These are phyloP conservation scores for Anethum foeniculum DNA, from an alignment of 140 eudicot genomes.

Conservation along the genomic window DNA sequence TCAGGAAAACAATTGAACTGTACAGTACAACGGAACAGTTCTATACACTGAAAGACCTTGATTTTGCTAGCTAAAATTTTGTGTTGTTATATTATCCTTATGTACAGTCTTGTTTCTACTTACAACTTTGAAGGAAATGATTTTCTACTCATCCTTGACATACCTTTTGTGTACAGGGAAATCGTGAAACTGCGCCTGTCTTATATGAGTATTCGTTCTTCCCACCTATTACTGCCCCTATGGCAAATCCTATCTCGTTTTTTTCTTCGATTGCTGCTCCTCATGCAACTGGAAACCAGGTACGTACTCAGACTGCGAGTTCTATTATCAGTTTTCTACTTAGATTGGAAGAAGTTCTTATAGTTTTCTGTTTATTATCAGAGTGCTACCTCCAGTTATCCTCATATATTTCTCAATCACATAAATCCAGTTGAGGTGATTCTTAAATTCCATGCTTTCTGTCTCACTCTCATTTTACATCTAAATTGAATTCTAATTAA, in stretches of 20 bases:
- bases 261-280: background rate
- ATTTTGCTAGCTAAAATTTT: background rate
- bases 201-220: background rate
- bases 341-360: background rate
- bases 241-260: background rate
- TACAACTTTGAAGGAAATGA: background rate
- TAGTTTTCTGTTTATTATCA: background rate
- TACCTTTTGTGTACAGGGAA: background rate
- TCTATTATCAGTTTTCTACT: background rate
- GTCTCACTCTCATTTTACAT: background rate
- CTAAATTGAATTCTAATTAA: background rate
- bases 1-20: background rate
- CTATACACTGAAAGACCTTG: background rate
- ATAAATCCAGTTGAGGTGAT: background rate
- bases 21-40: background rate
- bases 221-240: background rate
- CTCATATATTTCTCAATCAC: background rate
- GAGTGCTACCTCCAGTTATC: background rate
- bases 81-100: background rate
- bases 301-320: background rate
- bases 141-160: background rate
- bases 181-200: background rate
- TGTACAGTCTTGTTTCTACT: background rate
- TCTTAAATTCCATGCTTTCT: background rate
- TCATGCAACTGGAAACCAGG: constrained; percentile 6